Evolutionary conservation across 2,329 filamentous ascomycete species (phyloP), one percentile per base, ranked within the genome.

Genomic region (Cladosporium sp.): DNA sequence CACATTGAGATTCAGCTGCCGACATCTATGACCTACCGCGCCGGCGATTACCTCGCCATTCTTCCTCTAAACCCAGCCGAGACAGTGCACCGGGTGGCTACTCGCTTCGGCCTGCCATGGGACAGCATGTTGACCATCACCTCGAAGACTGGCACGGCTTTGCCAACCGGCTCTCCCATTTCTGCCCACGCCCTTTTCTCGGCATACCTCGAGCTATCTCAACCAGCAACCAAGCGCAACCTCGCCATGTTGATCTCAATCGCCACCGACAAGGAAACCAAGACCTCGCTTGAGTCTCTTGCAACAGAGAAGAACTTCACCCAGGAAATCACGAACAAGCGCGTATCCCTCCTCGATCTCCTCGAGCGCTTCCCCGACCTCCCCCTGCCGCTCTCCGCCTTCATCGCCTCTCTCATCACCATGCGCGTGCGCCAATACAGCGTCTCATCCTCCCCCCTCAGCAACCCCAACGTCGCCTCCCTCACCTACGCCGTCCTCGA

Each of bases 21-120:
- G 1, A 67, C 67, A 1, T 69, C 65, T 7, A 70, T 82, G 73
- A 77, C 75, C 0, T 92, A 91, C 68, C 76, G 79, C 34, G 79
- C 84, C 1, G 88, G 88, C 12, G 88, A 92, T 62, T 92, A 93
- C 63, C 76, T 92, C 0, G 84, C 85, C 0, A 74, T 90, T 2
- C 72, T 90, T 1, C 88, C 88, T 0, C 69, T 88, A 24, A 92
- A 92, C 64, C 81, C 82, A 1, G 74, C 75, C 40, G 69, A 76
- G 24, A 81, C 73, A 8, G 79, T 91, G 2, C 74, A 76, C 4
- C 76, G 85, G 7, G 85, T 80, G 0, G 80, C 89, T 68, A 71
- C 70, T 15, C 74, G 77, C 17, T 91, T 90, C 63, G 71, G 77
- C 1, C 69, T 92, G 0, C 77, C 84, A 0, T 86, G 83, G 80